Conservation (phyloP, 441 rosid genomes). For the Melianthus villosus region DNA sequence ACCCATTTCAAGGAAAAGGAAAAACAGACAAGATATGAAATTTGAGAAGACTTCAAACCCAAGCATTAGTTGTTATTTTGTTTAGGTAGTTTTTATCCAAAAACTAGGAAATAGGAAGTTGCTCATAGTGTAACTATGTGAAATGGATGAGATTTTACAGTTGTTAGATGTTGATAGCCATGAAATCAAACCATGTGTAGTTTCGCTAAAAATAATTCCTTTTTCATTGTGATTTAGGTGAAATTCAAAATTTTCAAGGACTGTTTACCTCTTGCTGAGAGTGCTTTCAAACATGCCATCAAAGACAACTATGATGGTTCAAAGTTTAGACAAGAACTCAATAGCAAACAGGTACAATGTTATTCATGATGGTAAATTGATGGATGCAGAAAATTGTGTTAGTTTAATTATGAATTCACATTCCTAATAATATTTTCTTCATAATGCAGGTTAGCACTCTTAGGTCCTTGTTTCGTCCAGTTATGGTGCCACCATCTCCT, state of each 20-base stretch:
- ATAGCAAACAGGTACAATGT: constrained; percentile 13
- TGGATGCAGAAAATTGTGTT: background rate
- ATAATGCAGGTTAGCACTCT: constrained; percentile 12
- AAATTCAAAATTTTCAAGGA: constrained; percentile 18
- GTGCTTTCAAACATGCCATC: constrained; percentile 16
- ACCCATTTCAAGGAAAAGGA: too few species aligned
- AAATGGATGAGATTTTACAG: too few species aligned
- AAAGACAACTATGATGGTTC: constrained; percentile 17
- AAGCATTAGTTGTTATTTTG: too few species aligned
- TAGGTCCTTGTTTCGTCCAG: constrained; percentile 12
- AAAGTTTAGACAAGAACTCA: constrained; percentile 21
- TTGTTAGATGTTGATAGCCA: too few species aligned
- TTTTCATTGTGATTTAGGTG: constrained; percentile 10
- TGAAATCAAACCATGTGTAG: too few species aligned
- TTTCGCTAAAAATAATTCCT: too few species aligned
- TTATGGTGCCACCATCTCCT: constrained; percentile 7
- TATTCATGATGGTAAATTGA: too few species aligned
- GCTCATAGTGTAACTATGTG: too few species aligned
- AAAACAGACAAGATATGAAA: too few species aligned
- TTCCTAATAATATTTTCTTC: constrained; percentile 1
- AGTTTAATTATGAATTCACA: background rate
- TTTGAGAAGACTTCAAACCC: too few species aligned
- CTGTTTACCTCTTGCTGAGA: constrained; percentile 22
- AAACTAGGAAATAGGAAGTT: too few species aligned
- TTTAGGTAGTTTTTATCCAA: too few species aligned